Base-by-base conservation (phyloP, 2,329 filamentous ascomycete species). In the Capronia americana region DNA sequence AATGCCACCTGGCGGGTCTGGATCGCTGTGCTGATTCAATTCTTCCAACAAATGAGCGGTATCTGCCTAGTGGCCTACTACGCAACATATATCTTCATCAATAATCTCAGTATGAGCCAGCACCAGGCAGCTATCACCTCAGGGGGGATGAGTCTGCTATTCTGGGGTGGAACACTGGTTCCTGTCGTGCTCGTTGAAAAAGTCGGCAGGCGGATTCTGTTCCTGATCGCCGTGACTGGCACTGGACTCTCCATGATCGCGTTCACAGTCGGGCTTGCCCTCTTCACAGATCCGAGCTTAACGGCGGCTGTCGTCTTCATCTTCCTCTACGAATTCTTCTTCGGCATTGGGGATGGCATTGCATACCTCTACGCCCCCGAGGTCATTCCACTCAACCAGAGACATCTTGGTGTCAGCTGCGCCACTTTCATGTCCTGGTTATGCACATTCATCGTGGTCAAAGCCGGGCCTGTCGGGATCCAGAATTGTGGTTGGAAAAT, bases 371-470 rank as follows among this genome's bases (percentile, higher is more conserved):
- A 82, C 65, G 80, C 82, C 4, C 80, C 82, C 0, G 81, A 85
- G 68, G 82, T 85, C 48, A 73, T 84, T 1, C 83, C 83, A 0
- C 76, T 84, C 3, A 81, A 83, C 66, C 81, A 80, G 3, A 75
- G 83, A 34, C 32, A 34, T 12, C 10, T 34, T 12, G 32, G 32
- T 34, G 32, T 34, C 32, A 34, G 32, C 11, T 34, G 32, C 10
- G 32, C 32, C 10, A 34, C 32, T 34, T 34, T 34, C 4, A 34
- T 34, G 32, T 34, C 32, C 32, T 34, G 32, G 32, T 11, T 34
- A 4, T 34, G 32, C 32, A 34, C 32, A 3, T 34, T 34, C 32
- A 34, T 34, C 32, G 32, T 34, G 32, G 32, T 34, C 32, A 34
- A 34, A 34, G 32, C 32, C 12, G 32, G 32, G 10, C 32, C 32